Conservation (phyloP, 805 yeast genomes). For the Kazachstania africana region DNA sequence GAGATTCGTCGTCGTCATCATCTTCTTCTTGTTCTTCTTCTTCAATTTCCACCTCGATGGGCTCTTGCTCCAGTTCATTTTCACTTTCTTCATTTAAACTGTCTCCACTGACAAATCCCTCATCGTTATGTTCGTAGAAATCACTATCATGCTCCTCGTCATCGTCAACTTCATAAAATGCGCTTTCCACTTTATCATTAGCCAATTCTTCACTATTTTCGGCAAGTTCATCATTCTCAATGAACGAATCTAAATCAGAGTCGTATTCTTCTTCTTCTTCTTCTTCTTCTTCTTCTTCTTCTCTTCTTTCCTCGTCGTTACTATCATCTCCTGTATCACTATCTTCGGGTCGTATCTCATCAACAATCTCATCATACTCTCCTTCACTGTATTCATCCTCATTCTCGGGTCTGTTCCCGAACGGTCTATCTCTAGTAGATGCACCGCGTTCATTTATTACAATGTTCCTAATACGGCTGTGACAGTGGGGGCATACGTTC, state of each 20-base stretch:
- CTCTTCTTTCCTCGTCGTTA: conserved; percentile 7
- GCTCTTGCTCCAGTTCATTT: conserved; percentile 1
- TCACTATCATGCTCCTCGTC: conserved; percentile 13
- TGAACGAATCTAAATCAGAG: conserved; percentile 12
- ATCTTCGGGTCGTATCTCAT: conserved; percentile 3
- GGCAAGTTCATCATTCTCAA: conserved; percentile 9
- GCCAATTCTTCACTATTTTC: not conserved
- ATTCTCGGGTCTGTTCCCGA: not conserved
- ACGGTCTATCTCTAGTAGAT: not conserved
- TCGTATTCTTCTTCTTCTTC: conserved; percentile 7
- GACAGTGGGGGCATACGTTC: conserved; percentile 56
- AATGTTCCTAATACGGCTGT: conserved; percentile 34
- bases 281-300: conserved; percentile 7
- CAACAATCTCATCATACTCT: conserved; percentile 9
- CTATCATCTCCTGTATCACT: conserved; percentile 6
- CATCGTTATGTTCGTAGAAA: conserved; percentile 21
- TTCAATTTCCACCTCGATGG: conserved; percentile 25
- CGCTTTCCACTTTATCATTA: not conserved
- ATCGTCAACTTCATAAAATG: conserved; percentile 6
- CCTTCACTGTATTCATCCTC: conserved; percentile 20
- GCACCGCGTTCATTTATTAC: not conserved
- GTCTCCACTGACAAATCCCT: conserved; percentile 23
- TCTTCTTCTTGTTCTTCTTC: no score
- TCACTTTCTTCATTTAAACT: conserved; percentile 10
- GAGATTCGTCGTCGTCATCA: conserved; percentile 26